phyloP scores from a whole-genome alignment of 352 stramenopile species.

The Globisporangium paroecandrum region DNA sequence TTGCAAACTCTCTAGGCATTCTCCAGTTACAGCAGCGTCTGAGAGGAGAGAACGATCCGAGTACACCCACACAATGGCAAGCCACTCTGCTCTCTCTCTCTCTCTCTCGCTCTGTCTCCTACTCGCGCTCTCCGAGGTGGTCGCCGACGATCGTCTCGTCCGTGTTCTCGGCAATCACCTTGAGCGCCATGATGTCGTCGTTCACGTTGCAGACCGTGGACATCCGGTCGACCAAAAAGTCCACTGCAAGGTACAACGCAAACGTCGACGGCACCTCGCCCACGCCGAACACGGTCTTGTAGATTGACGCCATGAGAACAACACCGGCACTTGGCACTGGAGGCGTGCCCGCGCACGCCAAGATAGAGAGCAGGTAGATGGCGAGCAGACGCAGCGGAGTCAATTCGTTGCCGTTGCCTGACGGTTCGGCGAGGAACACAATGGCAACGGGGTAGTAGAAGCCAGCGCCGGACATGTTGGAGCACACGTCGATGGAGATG shows the following conservation, averaged over 20 bases:
- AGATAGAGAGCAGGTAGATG: constrained; percentile 54
- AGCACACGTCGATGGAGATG: constrained; percentile 62
- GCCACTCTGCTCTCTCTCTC: background rate
- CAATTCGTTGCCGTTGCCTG: constrained; percentile 49
- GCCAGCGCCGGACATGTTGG: constrained; percentile 51
- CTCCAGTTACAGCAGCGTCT: background rate
- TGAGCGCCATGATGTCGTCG: constrained; percentile 76
- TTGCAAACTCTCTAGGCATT: background rate
- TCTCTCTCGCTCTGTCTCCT: background rate
- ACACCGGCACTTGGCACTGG: constrained; percentile 49
- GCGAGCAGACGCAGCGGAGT: constrained; percentile 38
- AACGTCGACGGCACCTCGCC: constrained; percentile 48
- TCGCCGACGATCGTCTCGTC: constrained; percentile 63
- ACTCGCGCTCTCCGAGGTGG: constrained; percentile 45
- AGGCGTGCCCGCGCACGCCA: constrained; percentile 48
- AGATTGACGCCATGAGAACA: constrained; percentile 61
- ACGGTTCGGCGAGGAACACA: constrained; percentile 60
- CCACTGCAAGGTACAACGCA: constrained; percentile 51
- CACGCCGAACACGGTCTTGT: constrained; percentile 56
- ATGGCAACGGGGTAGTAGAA: constrained; percentile 66
- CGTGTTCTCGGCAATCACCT: constrained; percentile 69
- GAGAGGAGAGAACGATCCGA: background rate
- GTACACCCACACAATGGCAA: background rate
- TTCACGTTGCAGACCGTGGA: constrained; percentile 75
- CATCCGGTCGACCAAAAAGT: constrained; percentile 68